Evolutionary conservation across 176 grass and related monocot species (phyloP), one percentile per base, ranked within the genome.

Genomic region (barley (Hordeum vulgare)): DNA sequence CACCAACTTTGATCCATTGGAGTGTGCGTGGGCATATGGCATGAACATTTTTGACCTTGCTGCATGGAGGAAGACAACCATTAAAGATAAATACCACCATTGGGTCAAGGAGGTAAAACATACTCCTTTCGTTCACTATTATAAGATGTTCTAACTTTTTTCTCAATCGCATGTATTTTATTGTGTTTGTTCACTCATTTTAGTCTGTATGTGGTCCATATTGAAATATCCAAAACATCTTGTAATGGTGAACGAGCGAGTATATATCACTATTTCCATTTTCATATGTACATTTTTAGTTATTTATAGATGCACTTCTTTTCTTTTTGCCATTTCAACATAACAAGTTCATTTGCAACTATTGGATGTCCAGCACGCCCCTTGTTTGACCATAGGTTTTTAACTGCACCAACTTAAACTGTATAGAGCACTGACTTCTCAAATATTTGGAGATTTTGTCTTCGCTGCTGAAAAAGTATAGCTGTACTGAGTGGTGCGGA

Each of bases 1-100:
- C 20, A 93, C 88, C 70, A 95, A 88, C 61, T 98, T 98, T 26
- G 89, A 98, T 73, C 88, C 92, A 70, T 60, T 75, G 56, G 96
- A 98, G 31, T 98, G 96, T 93, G 96, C 96, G 47, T 98, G 96
- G 96, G 96, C 96, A 4, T 98, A 93, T 31, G 96, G 96, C 71
- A 95, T 98, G 96, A 98, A 98, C 80, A 84, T 98, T 69, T 98
- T 95, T 81, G 93, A 98, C 67, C 87, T 98, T 25, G 90, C 26
- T 68, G 89, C 89, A 58, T 98, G 96, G 96, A 95, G 96, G 74
- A 98, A 93, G 85, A 95, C 92, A 73, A 71, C n/a, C 9, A 91
- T 98, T 74, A 91, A 84, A 88, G 96, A 98, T 56, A 98, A 88
- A 77, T 98, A 93, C 56, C 93, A 93, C 89, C 86, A 91, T 82